phyloP scores from a whole-genome alignment of 345 rosid genomes.

The Adansonia digitata region DNA sequence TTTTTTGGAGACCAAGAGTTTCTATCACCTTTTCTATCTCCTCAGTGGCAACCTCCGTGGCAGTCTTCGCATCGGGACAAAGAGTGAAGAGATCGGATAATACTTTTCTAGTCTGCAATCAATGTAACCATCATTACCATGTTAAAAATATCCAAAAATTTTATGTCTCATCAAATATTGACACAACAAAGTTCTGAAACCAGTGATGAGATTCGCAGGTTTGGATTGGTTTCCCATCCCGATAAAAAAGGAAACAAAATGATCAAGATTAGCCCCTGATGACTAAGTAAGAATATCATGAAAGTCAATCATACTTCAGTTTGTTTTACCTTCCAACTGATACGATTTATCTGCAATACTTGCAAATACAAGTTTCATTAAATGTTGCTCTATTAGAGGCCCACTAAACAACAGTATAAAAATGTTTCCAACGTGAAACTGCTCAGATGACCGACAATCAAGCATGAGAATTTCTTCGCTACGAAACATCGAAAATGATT shows the following conservation, averaged over 20 bases:
- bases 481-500: not conserved
- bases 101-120: slow-evolving; percentile 42
- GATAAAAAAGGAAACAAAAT: not conserved
- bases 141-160: not conserved
- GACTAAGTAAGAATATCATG: no score
- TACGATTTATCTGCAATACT: not conserved
- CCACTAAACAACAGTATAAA: not conserved
- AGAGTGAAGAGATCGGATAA: slow-evolving; percentile 42
- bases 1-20: slow-evolving; percentile 52
- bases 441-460: not conserved
- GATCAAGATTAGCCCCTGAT: not conserved
- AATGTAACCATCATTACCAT: not conserved
- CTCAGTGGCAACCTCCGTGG: slow-evolving; percentile 34
- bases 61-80: slow-evolving; percentile 65
- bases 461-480: not conserved
- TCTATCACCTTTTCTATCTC: slow-evolving; percentile 45
- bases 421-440: not conserved
- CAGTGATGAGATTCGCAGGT: not conserved
- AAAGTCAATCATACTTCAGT: not conserved
- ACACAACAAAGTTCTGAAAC: not conserved
- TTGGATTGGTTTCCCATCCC: not conserved
- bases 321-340: not conserved
- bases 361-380: not conserved
- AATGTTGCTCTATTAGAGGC: not conserved
- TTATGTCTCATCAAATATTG: not conserved